A percentile compares a stretch with the other conserved stretches of the same genome.
These are phyloP conservation scores for Peniophora sp. DNA, from an alignment of 1,284 basidiomycete genomes.

Conservation along the genomic window DNA sequence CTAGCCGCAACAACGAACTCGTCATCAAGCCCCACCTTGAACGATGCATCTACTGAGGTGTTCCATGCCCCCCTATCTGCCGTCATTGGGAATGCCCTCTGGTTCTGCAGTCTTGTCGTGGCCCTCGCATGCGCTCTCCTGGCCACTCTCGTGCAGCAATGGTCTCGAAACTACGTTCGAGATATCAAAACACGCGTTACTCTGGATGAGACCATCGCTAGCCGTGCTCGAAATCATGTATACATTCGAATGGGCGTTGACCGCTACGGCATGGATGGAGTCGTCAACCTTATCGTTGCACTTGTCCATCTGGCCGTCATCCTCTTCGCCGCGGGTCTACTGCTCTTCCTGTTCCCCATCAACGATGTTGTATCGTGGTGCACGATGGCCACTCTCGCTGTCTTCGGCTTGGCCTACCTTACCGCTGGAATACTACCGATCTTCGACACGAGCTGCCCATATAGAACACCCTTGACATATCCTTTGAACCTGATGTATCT, in stretches of 20 bases:
- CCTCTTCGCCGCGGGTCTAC: not conserved
- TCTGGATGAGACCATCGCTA: not conserved
- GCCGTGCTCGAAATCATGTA: not conserved
- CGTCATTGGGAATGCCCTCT: not conserved
- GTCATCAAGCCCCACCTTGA: too few relatives aligned
- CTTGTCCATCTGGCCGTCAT: not conserved
- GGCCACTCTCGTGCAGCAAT: not conserved
- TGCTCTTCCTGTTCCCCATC: not conserved
- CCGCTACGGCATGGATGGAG: not conserved
- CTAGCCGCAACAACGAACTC: too few relatives aligned
- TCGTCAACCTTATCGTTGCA: not conserved
- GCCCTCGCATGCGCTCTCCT: conserved; percentile 1
- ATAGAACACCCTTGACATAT: too few relatives aligned
- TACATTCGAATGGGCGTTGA: not conserved
- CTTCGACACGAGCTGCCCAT: too few relatives aligned
- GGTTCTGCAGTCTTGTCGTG: conserved; percentile 1
- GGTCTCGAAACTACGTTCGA: not conserved
- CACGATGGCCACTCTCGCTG: too few relatives aligned
- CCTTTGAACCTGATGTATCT: too few relatives aligned
- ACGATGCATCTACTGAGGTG: too few relatives aligned
- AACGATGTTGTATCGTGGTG: too few relatives aligned
- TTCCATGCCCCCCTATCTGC: too few relatives aligned
- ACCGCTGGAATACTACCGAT: too few relatives aligned
- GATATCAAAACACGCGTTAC: not conserved
- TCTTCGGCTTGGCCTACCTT: too few relatives aligned